Percentiles rank a stretch among this genome's conserved stretches.
These are phyloP conservation scores for Ophiostoma sp. DNA, from an alignment of 2,329 filamentous ascomycete species.

Conservation along the genomic window DNA sequence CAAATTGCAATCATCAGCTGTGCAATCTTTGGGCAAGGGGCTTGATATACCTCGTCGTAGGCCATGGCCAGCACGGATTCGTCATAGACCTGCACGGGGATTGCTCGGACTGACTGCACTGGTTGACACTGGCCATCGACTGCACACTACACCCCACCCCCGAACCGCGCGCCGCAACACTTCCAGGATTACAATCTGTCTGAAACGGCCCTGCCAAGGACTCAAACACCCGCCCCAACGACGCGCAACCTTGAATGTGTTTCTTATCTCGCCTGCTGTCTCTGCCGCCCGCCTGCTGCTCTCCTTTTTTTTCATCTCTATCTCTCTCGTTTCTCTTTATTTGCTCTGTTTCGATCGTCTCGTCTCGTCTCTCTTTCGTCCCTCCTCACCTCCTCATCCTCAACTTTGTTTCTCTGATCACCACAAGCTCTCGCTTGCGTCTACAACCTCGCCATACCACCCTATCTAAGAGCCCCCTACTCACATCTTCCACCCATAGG, in stretches of 20 bases:
- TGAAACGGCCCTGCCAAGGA: slow-evolving; percentile 22
- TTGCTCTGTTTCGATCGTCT: slow-evolving; percentile 13
- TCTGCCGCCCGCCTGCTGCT: slow-evolving; percentile 14
- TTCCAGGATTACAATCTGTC: slow-evolving; percentile 21
- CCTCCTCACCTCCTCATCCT: neutral
- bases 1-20: neutral
- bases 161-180: slow-evolving; percentile 10
- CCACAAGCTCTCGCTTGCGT: neutral
- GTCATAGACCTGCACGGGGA: neutral
- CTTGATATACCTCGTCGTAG: slow-evolving; percentile 1
- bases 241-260: slow-evolving; percentile 19
- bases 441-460: neutral
- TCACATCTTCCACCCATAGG: slow-evolving; percentile 25
- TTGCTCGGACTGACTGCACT: neutral
- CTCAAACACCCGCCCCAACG: slow-evolving; percentile 9
- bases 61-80: neutral
- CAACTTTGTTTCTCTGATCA: slow-evolving; percentile 27
- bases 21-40: neutral
- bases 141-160: neutral
- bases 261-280: slow-evolving; percentile 8
- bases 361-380: slow-evolving; percentile 9
- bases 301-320: slow-evolving; percentile 13
- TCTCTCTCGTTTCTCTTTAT: slow-evolving; percentile 24
- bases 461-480: slow-evolving; percentile 24
- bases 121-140: neutral